Evolutionary conservation across 495 filamentous ascomycete genomes (phyloP), one percentile per base, ranked within the genome.

Genomic region (Cryomyces antarcticus): DNA sequence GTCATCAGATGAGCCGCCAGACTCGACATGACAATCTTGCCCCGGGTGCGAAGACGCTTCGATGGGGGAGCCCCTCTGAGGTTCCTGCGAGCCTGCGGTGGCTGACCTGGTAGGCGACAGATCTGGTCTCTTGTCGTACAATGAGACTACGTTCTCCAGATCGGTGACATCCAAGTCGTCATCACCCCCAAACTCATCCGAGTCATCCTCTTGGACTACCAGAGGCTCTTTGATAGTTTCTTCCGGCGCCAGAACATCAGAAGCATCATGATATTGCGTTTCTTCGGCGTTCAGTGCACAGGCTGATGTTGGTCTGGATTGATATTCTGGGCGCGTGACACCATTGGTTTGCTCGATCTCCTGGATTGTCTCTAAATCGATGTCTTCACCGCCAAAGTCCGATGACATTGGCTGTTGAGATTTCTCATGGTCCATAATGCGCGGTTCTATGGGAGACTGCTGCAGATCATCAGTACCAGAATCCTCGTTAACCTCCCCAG

Each of bases 111-210:
- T 13, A 9, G 33, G 9, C 9, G 12, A 9, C 9, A 10, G 9
- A 13, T 36, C 33, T 36, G 33, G 33, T 13, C 33, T 36, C 33
- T 36, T 2, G 52, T 75, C 64, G 51, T 65, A 69, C 47, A 60
- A 56, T 7, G 73, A 66, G 36, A 72, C 60, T 38, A 81, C 51
- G 33, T 52, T 53, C 30, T 57, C 52, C 10, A 57, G 41, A 37
- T 56, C 52, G 24, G 47, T 52, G n/a, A 42, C 52, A 30, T 46
- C 45, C 10, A 54, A 30, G 35, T 57, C 52, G 24, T 51, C 44
- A 58, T 49, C 53, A 45, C 81, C 78, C 37, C 70, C 69, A 52
- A 75, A 79, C 42, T 75, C 66, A 43, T 68, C 62, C 37, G 49
- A 58, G 9, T 43, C 43, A 7, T 45, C 46, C n/a, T 57, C 52